Evolutionary conservation across 2,329 filamentous ascomycete species (phyloP), one percentile per base, ranked within the genome.

Genomic region (Sphaerostilbella broomeana): DNA sequence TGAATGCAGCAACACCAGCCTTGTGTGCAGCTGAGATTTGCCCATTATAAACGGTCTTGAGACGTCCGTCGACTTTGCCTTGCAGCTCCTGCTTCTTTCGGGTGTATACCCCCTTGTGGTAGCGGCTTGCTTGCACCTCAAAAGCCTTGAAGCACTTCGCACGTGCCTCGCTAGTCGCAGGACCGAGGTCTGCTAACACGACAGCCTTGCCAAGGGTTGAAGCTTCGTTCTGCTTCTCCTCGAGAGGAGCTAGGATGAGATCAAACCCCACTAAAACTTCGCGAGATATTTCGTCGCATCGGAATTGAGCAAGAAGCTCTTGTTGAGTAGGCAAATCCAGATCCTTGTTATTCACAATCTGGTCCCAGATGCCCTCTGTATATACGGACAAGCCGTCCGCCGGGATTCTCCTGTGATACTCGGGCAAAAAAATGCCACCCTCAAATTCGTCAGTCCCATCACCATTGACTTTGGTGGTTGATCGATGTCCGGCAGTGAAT

Each of bases 291-390:
- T 98, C 92, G 59, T 98, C 92, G 61, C 92, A 98, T 50, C 92
- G 80, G 68, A 97, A 98, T 61, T 98, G 92, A 9, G 92, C 92
- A 38, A 98, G 74, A 31, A 98, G 73, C 61, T 98, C 92, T 64
- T 98, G 92, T 60, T 98, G 92, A 0, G 92, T 97, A 4, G 92
- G 92, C 43, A 98, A 65, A 63, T 98, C 92, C 39, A 98, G 72
- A 56, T 98, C 92, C 64, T 98, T 98, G 73, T 98, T 98, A 69
- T 90, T 85, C 53, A 95, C 89, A 57, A 98, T 98, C 64, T 97
- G 90, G 55, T 97, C 89, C 92, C 92, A 98, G 30, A 98, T 79
- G 27, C 89, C 87, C 58, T 92, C 81, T 1, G 92, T 89, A 54
- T 98, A 98, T 44, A 88, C 74, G 0, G 90, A 86, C 58, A 97